Percentiles rank a stretch among this genome's conserved stretches.
Evolutionary conservation across 306 rosid genomes (phyloP).

Genomic region (Citrullus mucosospermus): DNA sequence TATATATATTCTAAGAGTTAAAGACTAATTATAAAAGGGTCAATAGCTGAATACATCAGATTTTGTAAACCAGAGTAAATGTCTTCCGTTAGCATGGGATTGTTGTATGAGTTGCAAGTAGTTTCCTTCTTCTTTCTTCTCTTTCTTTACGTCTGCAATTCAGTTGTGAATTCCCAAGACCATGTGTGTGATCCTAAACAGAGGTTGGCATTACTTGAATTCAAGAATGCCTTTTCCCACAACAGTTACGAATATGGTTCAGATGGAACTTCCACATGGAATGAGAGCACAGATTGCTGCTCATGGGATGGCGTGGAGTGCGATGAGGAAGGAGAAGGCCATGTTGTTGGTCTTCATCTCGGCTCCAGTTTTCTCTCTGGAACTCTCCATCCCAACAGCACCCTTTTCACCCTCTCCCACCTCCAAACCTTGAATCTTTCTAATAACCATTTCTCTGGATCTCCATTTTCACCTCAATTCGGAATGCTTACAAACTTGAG

Average conservation of each 20-base stretch:
- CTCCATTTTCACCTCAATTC: neutral
- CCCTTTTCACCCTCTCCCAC: conserved; percentile 5
- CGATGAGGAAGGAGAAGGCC: neutral
- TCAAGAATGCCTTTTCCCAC: neutral
- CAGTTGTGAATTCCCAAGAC: no score
- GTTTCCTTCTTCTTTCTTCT: no score
- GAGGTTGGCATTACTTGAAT: conserved; percentile 1
- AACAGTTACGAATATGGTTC: no score
- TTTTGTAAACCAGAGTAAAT: no score
- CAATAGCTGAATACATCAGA: no score
- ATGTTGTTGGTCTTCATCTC: conserved; percentile 4
- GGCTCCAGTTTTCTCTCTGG: neutral
- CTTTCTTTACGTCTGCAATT: no score
- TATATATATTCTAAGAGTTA: no score
- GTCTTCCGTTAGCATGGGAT: no score
- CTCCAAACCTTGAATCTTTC: neutral
- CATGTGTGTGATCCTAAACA: no score
- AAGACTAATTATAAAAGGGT: no score
- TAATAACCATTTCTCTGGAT: neutral
- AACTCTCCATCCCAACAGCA: neutral
- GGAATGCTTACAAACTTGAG: neutral
- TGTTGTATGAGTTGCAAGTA: no score
- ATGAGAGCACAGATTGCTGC: neutral
- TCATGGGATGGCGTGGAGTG: conserved; percentile 13
- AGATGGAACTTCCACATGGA: neutral